Conservation (phyloP, 768 basidiomycete species). For the Leccinum sublutescens region DNA sequence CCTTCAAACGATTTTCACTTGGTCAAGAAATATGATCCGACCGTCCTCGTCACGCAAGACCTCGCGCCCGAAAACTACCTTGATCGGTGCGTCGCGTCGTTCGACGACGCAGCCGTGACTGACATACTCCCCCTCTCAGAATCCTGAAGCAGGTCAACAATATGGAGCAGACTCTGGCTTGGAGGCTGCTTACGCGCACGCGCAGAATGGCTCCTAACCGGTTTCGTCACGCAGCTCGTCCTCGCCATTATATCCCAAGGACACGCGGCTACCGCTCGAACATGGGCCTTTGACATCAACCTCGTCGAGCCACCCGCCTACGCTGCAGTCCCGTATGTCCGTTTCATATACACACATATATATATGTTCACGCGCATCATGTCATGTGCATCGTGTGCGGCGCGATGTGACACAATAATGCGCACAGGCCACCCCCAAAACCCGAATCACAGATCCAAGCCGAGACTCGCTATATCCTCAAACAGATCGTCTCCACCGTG, state of each 20-base stretch:
- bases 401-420: conserved; percentile 52
- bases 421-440: conserved; percentile 52
- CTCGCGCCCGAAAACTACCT: conserved; percentile 91
- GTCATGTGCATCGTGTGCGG: conserved; percentile 50
- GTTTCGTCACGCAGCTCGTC: conserved; percentile 90
- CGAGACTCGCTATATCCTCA: conserved; percentile 97
- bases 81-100: conserved; percentile 48
- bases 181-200: not conserved
- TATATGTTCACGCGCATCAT: not conserved
- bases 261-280: conserved; percentile 87
- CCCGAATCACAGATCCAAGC: conserved; percentile 90
- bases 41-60: conserved; percentile 92
- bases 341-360: not conserved
- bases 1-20: conserved; percentile 98
- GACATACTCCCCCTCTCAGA: conserved; percentile 25
- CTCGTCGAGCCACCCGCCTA: conserved; percentile 65
- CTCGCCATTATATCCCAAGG: conserved; percentile 90
- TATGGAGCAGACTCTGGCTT: conserved; percentile 38
- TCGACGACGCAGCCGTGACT: not conserved
- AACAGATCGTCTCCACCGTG: conserved; percentile 96
- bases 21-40: conserved; percentile 99
- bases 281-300: conserved; percentile 97
- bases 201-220: conserved; percentile 90
- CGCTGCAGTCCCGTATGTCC: conserved; percentile 48
- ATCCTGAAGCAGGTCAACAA: conserved; percentile 92